Base-by-base conservation (phyloP, 108 stramenopile genomes). In the Stephanodiscus minutulus region DNA sequence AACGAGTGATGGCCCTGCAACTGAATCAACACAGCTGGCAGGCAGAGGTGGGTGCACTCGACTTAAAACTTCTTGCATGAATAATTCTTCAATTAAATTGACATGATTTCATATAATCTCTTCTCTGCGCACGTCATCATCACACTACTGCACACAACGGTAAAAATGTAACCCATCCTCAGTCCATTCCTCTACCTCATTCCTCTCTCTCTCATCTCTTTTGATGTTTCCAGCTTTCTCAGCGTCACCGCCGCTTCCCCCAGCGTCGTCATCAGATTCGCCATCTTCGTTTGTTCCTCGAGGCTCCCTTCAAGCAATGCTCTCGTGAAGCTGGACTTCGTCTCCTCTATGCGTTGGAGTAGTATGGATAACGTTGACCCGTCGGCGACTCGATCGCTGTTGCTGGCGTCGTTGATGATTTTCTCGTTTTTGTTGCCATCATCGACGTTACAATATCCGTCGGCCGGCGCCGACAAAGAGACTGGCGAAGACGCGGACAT, bases 241-340 rank as follows among this genome's bases (percentile, higher is more conserved):
- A 71, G 52, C 7, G 70, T 48, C 37, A 71, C 50, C 48, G 70
- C 70, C 35, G 70, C 70, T 36, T 71, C 70, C 5, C 70, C 70
- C 61, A 71, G 52, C 50, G 44, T 47, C 22, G 70, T 47, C 47
- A 71, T 71, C 61, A 71, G 52, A 33, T n/a, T 18, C 1, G 70
- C 70, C 70, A 71, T 49, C 15, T 50, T 61, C 3, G 60, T 36
- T 35, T 61, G 70, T 37, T 60, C 53, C 48, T 53, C 57, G 49
- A 71, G 50, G 28, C 62, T 41, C 20, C 33, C 60, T 4, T 71
- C 70, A 2, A 52, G 9, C 50, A 71, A 71, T 36, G 70, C 70
- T 61, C 25, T 71, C 28, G 61, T 48, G 49, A 71, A 71, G 50
- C 57, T 53, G 11, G 44, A 59, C 35, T 71, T 71, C 7, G 70